phyloP scores from a whole-genome alignment of 2,329 filamentous ascomycete species.

The Aspergillus candidus region DNA sequence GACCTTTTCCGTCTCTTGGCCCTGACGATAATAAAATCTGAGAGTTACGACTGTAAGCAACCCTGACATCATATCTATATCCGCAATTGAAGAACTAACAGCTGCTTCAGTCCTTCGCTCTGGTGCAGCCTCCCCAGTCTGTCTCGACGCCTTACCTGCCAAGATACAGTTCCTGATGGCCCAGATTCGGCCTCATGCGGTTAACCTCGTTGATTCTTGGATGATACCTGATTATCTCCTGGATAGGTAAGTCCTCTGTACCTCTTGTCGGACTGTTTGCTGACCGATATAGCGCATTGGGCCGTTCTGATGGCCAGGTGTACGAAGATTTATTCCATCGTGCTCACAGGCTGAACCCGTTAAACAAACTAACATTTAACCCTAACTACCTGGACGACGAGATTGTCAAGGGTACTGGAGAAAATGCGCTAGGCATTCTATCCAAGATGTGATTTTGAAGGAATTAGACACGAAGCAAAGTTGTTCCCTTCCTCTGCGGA shows the following conservation, averaged over 20 bases:
- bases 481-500: no score
- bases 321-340: slow-evolving; percentile 50
- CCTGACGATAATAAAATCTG: no score
- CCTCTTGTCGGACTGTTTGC: slow-evolving; percentile 1
- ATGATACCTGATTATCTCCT: slow-evolving; percentile 49
- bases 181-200: slow-evolving; percentile 46
- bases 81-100: slow-evolving; percentile 3
- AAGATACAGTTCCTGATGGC: slow-evolving; percentile 44
- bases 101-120: slow-evolving; percentile 36
- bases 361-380: slow-evolving; percentile 49
- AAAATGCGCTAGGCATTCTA: no score
- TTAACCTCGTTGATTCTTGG: slow-evolving; percentile 49
- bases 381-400: slow-evolving; percentile 25
- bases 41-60: no score
- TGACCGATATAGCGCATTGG: slow-evolving; percentile 49
- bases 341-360: slow-evolving; percentile 47
- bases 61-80: no score
- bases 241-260: slow-evolving; percentile 28
- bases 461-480: no score
- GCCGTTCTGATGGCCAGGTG: slow-evolving; percentile 47
- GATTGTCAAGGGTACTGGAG: slow-evolving; percentile 21
- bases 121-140: slow-evolving; percentile 36
- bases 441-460: no score
- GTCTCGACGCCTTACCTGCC: slow-evolving; percentile 37
- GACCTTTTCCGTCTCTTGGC: no score